Evolutionary conservation across 2,329 filamentous ascomycete species (phyloP), one percentile per base, ranked within the genome.

Genomic region (Cercospora sp.): DNA sequence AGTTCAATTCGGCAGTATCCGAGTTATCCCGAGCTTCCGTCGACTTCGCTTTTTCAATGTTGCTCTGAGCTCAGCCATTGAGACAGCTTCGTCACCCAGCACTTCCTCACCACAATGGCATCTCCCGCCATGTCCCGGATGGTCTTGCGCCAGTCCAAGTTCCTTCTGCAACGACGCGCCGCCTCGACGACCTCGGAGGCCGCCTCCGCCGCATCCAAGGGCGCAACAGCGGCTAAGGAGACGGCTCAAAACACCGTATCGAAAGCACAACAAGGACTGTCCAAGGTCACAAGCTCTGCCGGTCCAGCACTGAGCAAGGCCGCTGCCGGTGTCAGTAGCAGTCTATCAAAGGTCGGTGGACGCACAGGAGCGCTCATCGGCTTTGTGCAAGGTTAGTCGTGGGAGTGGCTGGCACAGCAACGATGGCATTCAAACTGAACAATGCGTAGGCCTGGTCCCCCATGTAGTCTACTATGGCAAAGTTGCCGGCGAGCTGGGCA

Each of bases 401-500:
- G 20, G 45, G 53, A 53, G 26, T 18, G 60, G 28, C 31, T 23
- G 48, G 60, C 12, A 20, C 23, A 64, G 30, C 28, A 40, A 53
- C 40, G 31, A 30, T 36, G 57, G 55, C 40, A 61, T 26, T n/a
- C n/a, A 36, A 36, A 63, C 71, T 71, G 60, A 68, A 36, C n/a
- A n/a, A 28, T 9, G 51, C 31, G 62, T 79, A 97, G 94, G 89
- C 81, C 87, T 95, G 84, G 88, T 94, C 75, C 95, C 95, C 75
- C 89, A 90, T 71, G 90, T 93, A 72, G 79, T 96, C 79, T 97
- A 97, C 88, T 99, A 98, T 86, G 89, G 90, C 78, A 91, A 89
- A 81, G 94, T 98, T 79, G 91, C 87, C 76, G 84, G 94, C 73
- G 95, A 99, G 86, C 86, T 98, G 69, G 87, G 87, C 79, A 97